A percentile compares a stretch with the other conserved stretches of the same genome.
Evolutionary conservation across 495 filamentous ascomycete genomes (phyloP).

Genomic region (Penicillium coprophilum): DNA sequence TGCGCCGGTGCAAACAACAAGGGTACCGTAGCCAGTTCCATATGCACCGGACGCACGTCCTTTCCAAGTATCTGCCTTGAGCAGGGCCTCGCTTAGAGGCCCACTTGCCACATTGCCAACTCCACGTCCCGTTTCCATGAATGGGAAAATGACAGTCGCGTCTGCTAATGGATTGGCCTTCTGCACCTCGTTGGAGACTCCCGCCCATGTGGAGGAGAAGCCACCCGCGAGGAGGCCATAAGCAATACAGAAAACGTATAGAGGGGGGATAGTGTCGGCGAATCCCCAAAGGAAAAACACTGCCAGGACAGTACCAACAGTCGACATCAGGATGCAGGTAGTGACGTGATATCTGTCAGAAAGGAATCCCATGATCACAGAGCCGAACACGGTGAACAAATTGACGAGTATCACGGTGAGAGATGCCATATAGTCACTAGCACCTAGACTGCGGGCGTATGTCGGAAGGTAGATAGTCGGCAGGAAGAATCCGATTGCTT

Average conservation of each 20-base stretch:
- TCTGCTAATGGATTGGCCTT: slow-evolving; percentile 39
- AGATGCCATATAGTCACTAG: slow-evolving; percentile 35
- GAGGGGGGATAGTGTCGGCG: slow-evolving; percentile 10
- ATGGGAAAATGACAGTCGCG: slow-evolving; percentile 56
- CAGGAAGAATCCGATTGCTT: slow-evolving; percentile 52
- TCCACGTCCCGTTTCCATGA: slow-evolving; percentile 58
- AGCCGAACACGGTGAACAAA: slow-evolving; percentile 50
- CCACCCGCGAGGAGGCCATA: slow-evolving; percentile 65
- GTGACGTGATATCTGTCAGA: slow-evolving; percentile 58
- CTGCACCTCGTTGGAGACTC: slow-evolving; percentile 53
- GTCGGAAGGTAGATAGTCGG: slow-evolving; percentile 35
- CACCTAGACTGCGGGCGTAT: slow-evolving; percentile 42
- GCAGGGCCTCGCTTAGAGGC: slow-evolving; percentile 45
- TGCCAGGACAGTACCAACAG: slow-evolving; percentile 52
- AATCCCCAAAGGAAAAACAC: slow-evolving; percentile 67
- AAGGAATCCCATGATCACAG: slow-evolving; percentile 54
- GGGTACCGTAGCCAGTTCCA: slow-evolving; percentile 38
- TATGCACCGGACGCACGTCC: slow-evolving; percentile 29
- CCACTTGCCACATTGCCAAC: slow-evolving; percentile 60
- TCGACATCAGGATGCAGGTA: slow-evolving; percentile 52
- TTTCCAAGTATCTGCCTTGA: slow-evolving; percentile 21
- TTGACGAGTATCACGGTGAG: slow-evolving; percentile 53
- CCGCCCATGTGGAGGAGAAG: slow-evolving; percentile 55
- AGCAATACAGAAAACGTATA: slow-evolving; percentile 53
- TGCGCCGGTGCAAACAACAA: slow-evolving; percentile 44